phyloP scores from a whole-genome alignment of 2,329 filamentous ascomycete species.

The Incumbomyces delicatus region DNA sequence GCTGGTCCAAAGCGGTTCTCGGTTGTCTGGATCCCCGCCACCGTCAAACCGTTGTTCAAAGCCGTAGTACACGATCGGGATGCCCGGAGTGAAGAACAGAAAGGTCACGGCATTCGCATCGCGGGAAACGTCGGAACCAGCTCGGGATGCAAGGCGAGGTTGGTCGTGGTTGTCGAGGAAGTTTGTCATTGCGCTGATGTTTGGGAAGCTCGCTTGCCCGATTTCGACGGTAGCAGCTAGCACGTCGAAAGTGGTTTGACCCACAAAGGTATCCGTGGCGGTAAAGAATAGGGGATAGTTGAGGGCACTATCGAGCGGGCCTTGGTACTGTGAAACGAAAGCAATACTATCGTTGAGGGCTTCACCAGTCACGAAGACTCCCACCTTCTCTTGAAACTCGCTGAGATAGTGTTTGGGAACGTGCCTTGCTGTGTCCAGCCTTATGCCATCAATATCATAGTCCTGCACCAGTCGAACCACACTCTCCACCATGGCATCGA shows the following conservation, averaged over 20 bases:
- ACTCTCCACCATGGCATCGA: not conserved
- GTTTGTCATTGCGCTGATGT: conserved; percentile 24
- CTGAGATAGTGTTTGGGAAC: conserved; percentile 23
- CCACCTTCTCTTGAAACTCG: conserved; percentile 28
- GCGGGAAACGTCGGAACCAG: conserved; percentile 44
- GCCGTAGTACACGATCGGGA: conserved; percentile 57
- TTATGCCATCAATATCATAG: conserved; percentile 36
- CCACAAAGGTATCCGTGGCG: conserved; percentile 26
- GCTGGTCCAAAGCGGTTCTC: conserved; percentile 50
- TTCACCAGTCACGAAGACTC: conserved; percentile 40
- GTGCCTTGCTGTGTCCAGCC: conserved; percentile 42
- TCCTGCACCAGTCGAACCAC: not conserved
- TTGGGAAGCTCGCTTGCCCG: conserved; percentile 25
- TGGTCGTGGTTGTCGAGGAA: conserved; percentile 50
- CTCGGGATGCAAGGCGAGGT: conserved; percentile 41
- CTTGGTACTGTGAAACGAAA: conserved; percentile 21
- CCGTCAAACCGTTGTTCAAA: conserved; percentile 53
- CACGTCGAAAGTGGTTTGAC: not conserved
- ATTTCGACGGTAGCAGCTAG: not conserved
- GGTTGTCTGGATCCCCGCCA: conserved; percentile 38
- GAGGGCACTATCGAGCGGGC: conserved; percentile 7
- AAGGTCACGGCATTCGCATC: conserved; percentile 54
- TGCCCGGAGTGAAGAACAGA: conserved; percentile 50
- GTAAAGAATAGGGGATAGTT: conserved; percentile 19
- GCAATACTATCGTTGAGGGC: conserved; percentile 30